Evolutionary conservation across 2,329 filamentous ascomycete genomes (phyloP).

Genomic region (Paraconiothyrium brasiliense): DNA sequence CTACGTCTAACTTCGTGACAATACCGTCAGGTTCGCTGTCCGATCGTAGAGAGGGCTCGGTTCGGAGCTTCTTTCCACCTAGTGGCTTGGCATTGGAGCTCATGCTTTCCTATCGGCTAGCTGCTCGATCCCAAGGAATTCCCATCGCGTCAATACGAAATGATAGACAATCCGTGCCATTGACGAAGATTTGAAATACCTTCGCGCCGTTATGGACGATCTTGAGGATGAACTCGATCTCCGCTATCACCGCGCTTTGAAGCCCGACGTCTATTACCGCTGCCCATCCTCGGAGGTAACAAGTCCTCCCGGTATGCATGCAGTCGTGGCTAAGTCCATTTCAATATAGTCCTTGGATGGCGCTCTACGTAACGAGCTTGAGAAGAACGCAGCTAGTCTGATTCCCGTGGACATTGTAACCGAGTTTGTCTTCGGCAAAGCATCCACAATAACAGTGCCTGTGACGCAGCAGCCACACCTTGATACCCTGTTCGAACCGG

Average conservation of each 20-base stretch:
- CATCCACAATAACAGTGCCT: conserved; percentile 43
- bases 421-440: conserved; percentile 41
- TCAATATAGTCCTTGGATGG: conserved; percentile 37
- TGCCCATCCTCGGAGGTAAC: conserved; percentile 40
- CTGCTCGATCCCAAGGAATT: not conserved
- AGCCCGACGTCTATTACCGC: conserved; percentile 46
- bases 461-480: conserved; percentile 39
- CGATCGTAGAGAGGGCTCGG: not conserved
- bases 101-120: conserved; percentile 1
- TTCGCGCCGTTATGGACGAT: conserved; percentile 33
- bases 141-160: not conserved
- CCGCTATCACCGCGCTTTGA: conserved; percentile 37
- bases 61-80: not conserved
- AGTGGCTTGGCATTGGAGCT: conserved; percentile 1
- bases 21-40: not conserved
- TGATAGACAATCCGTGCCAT: conserved; percentile 8
- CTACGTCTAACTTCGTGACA: no score
- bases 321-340: conserved; percentile 26
- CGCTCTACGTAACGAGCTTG: conserved; percentile 40
- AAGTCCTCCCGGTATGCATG: conserved; percentile 16
- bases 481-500: conserved; percentile 37
- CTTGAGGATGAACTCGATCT: conserved; percentile 46
- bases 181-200: not conserved
- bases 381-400: conserved; percentile 38
- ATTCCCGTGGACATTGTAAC: conserved; percentile 44